These are phyloP conservation scores for Phyllosticta citrichinensis DNA, from an alignment of 2,329 filamentous ascomycete species.

Conservation along the genomic window DNA sequence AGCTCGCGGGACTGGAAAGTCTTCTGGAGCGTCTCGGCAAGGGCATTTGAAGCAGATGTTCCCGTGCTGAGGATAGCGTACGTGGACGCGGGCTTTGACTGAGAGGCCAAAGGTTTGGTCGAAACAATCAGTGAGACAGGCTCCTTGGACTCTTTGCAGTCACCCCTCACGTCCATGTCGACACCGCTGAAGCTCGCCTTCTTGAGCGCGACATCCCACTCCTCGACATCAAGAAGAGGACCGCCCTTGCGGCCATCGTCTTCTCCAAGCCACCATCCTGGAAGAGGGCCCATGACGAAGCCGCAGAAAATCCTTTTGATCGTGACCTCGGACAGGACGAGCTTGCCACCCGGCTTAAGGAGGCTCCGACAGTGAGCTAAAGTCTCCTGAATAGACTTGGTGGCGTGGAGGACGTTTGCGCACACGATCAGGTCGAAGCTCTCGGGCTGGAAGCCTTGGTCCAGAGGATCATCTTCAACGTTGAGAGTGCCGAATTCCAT, in stretches of 20 bases:
- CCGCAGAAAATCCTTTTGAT: constrained; percentile 4
- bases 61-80: not conserved
- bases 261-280: constrained; percentile 28
- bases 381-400: constrained; percentile 4
- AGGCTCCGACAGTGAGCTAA: constrained; percentile 13
- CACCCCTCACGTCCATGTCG: not conserved
- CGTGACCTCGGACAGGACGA: constrained; percentile 23
- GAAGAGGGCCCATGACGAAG: constrained; percentile 13
- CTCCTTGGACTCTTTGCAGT: not conserved
- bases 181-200: not conserved
- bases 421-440: constrained; percentile 8
- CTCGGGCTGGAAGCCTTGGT: constrained; percentile 8
- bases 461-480: constrained; percentile 7
- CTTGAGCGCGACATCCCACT: constrained; percentile 2
- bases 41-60: not conserved
- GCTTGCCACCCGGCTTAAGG: constrained; percentile 32
- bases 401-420: constrained; percentile 12
- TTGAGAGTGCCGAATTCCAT: constrained; percentile 5
- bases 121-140: not conserved
- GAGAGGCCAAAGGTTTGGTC: not conserved
- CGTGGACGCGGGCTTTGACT: not conserved
- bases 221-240: constrained; percentile 13
- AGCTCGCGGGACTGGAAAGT: not conserved
- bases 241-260: constrained; percentile 20
- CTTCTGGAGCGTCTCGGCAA: not conserved